These are phyloP conservation scores for Mucor circinelloides DNA, from an alignment of 371 early-diverging fungal genomes.

Conservation along the genomic window DNA sequence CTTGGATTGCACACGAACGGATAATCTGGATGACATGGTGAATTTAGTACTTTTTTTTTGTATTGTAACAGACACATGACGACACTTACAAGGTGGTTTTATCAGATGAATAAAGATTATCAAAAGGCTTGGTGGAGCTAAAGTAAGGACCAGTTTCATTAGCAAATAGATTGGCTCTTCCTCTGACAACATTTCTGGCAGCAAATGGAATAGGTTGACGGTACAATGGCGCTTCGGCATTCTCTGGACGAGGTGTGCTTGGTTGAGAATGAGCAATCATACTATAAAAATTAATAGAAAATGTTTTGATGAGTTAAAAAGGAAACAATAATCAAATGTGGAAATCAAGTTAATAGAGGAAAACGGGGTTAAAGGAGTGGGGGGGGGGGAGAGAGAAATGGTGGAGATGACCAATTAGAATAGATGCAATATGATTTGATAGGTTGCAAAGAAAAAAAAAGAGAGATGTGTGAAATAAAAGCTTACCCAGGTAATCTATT, in stretches of 20 bases:
- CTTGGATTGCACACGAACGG: conserved; percentile 56
- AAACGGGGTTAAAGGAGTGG: neutral
- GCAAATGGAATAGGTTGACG: conserved; percentile 12
- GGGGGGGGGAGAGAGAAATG: neutral
- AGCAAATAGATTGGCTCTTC: conserved; percentile 22
- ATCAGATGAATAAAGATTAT: conserved; percentile 57
- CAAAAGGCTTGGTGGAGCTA: conserved; percentile 46
- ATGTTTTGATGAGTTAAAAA: neutral
- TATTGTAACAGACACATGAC: neutral
- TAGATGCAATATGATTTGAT: neutral
- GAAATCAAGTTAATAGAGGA: neutral
- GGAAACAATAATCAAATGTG: neutral
- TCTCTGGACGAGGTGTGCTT: conserved; percentile 30
- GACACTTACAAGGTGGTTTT: conserved; percentile 43
- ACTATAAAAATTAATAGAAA: neutral
- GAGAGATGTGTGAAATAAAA: neutral
- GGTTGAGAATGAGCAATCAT: conserved; percentile 36
- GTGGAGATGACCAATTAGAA: neutral
- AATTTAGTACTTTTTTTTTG: conserved; percentile 10
- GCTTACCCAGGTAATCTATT: conserved; percentile 25
- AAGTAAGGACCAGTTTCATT: conserved; percentile 29
- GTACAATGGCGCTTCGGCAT: conserved; percentile 6
- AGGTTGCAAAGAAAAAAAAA: conserved; percentile 1
- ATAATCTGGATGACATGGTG: conserved; percentile 14
- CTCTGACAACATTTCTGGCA: conserved; percentile 10